Evolutionary conservation across 2,329 filamentous ascomycete species (phyloP), one percentile per base, ranked within the genome.

Genomic region (Achaetomium macrosporum): DNA sequence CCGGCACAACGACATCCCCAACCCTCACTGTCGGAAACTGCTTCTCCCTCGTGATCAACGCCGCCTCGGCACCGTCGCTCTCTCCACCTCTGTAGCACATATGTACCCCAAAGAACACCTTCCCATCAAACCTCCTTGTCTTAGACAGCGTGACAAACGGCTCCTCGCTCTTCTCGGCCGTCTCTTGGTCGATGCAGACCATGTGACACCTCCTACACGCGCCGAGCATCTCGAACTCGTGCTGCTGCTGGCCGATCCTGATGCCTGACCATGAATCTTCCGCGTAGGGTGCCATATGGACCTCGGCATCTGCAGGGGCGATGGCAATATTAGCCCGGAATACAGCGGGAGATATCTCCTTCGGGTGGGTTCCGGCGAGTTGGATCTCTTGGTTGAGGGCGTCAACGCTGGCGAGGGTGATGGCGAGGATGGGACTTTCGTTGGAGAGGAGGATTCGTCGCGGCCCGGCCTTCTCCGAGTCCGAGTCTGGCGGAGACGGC

Each of bases 291-390:
- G 15, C 63, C 76, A 44, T 31, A 69, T 19, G 10, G 6, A n/a
- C n/a, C 30, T 42, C 37, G 3, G 16, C n/a, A 3, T 20, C 16
- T 2, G 48, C 46, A n/a, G 67, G 64, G n/a, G 72, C 79, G 36
- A 97, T 71, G 9, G 96, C 79, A 49, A 99, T 83, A 62, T 99
- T 99, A 29, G 90, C 90, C 45, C 93, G 82, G 67, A 97, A 99
- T 1, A 89, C 84, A 37, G 87, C 82, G 3, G 87, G 79, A 19
- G 82, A 76, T 3, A 90, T 83, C 1, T 48, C 44, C 57, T 78
- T 82, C n/a, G 82, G 81, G 17, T 79, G 79, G n/a, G 72, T 75
- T 4, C 71, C 49, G 72, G 77, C 12, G 10, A 16, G 13, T 10
- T 30, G 40, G 61, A 97, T 93, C 12, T 82, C 74, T 55, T 79